Evolutionary conservation across 1,284 basidiomycete species (phyloP).

Genomic region (Bjerkandera adusta): DNA sequence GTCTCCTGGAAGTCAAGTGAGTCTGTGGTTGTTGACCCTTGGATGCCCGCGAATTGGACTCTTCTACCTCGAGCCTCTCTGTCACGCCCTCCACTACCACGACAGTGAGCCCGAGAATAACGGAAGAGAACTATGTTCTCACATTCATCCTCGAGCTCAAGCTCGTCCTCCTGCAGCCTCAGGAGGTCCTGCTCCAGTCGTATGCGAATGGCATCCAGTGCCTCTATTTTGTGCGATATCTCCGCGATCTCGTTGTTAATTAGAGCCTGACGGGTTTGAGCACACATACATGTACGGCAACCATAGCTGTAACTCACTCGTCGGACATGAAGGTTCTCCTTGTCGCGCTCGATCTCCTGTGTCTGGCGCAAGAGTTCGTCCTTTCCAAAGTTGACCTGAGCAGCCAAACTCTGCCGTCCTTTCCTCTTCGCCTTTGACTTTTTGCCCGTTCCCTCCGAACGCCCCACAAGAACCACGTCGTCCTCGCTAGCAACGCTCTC

Average conservation of each 20-base stretch:
- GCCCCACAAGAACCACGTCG: conserved; percentile 58
- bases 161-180: conserved; percentile 89
- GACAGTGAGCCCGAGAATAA: not conserved
- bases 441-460: conserved; percentile 32
- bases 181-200: conserved; percentile 84
- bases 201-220: conserved; percentile 78
- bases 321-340: conserved; percentile 86
- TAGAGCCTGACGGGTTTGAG: conserved; percentile 54
- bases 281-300: too few relatives aligned
- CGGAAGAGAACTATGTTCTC: conserved; percentile 28
- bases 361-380: conserved; percentile 82
- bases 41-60: conserved; percentile 38
- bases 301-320: conserved; percentile 54
- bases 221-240: conserved; percentile 86
- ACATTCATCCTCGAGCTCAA: conserved; percentile 95
- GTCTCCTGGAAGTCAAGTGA: conserved; percentile 63
- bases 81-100: conserved; percentile 79
- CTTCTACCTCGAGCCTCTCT: conserved; percentile 76
- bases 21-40: conserved; percentile 35
- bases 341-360: conserved; percentile 83
- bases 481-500: conserved; percentile 66
- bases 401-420: conserved; percentile 65
- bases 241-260: conserved; percentile 85
- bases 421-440: conserved; percentile 55
- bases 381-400: conserved; percentile 70